Base-by-base conservation (phyloP, 2,329 filamentous ascomycete species). In the Drechslerella stenobrocha region DNA sequence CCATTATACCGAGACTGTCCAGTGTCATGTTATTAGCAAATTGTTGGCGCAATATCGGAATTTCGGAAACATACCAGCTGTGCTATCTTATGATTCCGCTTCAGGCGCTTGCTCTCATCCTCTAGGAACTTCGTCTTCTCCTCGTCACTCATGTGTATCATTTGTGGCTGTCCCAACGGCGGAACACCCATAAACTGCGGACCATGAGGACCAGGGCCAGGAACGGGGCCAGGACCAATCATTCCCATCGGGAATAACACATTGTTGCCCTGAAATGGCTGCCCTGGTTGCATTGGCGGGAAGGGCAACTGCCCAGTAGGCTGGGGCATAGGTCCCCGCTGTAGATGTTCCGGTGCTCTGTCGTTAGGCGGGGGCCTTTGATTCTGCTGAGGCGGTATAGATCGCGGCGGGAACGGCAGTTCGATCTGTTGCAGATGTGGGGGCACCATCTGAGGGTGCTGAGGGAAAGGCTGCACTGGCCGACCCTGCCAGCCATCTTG, bases 31-130 rank as follows among this genome's bases (percentile, higher is more conserved):
- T 92, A 67, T 63, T 18, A 24, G 45, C 24, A 8, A 3, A 13
- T 24, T 28, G 30, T 32, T 1, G n/a, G 26, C 20, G 18, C 46
- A 18, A 2, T 13, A 18, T 15, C 13, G 35, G 8, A 46, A 47
- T 1, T 37, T 26, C n/a, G n/a, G n/a, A n/a, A 9, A 30, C 70
- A 34, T 63, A 73, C 72, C 20, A 73, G 47, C 40, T 73, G 72
- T 1, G 71, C 71, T 70, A 98, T 97, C 80, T 98, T 98, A 79
- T 97, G 92, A 75, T 98, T 97, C 40, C 93, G 85, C 81, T 98
- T 98, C 3, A 93, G 91, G 51, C 93, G 86, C 77, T 91, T 93
- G 0, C 91, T 91, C 76, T 98, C 93, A 76, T 96, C 91, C 70
- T 90, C 86, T 53, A 97, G 77, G 74, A 91, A 93, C 1, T 87